phyloP scores from a whole-genome alignment of 257 asterid genomes.

The Ajuga chamaepitys region DNA sequence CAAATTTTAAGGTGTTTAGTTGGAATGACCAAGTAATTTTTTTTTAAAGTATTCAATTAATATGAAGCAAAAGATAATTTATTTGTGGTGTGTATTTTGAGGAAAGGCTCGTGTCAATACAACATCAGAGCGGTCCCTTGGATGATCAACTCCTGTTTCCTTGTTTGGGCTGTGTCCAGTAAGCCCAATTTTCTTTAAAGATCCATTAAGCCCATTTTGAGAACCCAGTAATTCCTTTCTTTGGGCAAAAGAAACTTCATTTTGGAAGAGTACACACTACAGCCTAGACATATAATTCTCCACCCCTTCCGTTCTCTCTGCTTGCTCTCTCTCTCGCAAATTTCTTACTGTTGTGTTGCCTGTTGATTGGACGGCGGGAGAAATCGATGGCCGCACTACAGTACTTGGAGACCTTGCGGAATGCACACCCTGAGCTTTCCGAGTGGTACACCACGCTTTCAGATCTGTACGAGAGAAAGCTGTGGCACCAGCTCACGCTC shows the following conservation, averaged over 20 bases:
- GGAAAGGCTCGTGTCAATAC: too few relatives aligned
- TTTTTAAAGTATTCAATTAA: too few relatives aligned
- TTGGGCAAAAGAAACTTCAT: constrained; percentile 27
- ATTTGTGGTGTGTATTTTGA: too few relatives aligned
- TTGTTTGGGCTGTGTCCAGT: constrained; percentile 16
- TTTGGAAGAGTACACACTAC: too few relatives aligned
- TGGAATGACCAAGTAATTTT: too few relatives aligned
- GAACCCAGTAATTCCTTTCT: constrained; percentile 27
- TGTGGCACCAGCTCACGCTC: constrained; percentile 94
- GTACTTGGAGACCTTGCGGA: constrained; percentile 62
- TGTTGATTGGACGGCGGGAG: constrained; percentile 14
- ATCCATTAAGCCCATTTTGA: too few relatives aligned
- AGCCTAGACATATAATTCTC: neutral
- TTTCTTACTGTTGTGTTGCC: constrained; percentile 8
- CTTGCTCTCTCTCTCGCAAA: constrained; percentile 9
- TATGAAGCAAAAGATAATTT: too few relatives aligned
- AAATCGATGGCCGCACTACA: constrained; percentile 78
- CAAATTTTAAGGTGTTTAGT: too few relatives aligned
- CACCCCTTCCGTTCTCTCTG: neutral
- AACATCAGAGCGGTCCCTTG: too few relatives aligned
- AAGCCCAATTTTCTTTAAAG: too few relatives aligned
- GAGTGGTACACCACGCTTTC: constrained; percentile 82
- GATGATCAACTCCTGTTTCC: too few relatives aligned
- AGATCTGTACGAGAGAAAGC: constrained; percentile 97
- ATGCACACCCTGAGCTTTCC: constrained; percentile 76